A percentile compares a stretch with the other conserved stretches of the same genome.
Evolutionary conservation across 106 monocot genomes (phyloP).

Genomic region (Iris macrosiphon): DNA sequence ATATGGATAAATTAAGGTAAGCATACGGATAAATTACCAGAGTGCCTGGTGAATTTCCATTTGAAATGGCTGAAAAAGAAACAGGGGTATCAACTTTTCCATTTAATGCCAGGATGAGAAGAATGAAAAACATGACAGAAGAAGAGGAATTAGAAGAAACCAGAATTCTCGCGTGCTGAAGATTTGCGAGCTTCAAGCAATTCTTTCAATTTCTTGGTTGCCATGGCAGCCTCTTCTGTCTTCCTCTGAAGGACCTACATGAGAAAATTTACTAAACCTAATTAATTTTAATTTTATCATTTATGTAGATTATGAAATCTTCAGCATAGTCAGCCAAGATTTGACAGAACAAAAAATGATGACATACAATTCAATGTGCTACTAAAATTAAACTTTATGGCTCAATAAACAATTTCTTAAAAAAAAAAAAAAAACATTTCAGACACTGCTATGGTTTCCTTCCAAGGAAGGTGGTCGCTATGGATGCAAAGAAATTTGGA

Average conservation of each 20-base stretch:
- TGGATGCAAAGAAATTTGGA: no score
- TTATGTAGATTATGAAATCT: no score
- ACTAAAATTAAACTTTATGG: no score
- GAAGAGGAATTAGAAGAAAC: slow-evolving; percentile 34
- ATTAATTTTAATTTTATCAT: background rate
- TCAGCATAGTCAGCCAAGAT: no score
- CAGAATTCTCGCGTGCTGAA: slow-evolving; percentile 57
- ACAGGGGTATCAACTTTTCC: background rate
- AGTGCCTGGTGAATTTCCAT: slow-evolving; percentile 57
- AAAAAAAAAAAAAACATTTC: no score
- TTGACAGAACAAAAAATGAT: no score
- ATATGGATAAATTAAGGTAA: no score
- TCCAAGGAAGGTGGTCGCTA: no score
- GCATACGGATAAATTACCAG: no score
- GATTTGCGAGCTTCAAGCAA: slow-evolving; percentile 83
- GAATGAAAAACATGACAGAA: background rate
- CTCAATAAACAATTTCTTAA: no score
- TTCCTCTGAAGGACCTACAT: slow-evolving; percentile 92
- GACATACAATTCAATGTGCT: no score
- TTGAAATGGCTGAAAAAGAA: slow-evolving; percentile 39
- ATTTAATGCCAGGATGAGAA: background rate
- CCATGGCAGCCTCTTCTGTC: slow-evolving; percentile 97
- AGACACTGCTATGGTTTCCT: no score
- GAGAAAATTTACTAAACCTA: slow-evolving; percentile 1
- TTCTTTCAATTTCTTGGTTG: slow-evolving; percentile 92